These are phyloP conservation scores for Neofusicoccum ribis DNA, from an alignment of 2,329 filamentous ascomycete genomes.

Conservation along the genomic window DNA sequence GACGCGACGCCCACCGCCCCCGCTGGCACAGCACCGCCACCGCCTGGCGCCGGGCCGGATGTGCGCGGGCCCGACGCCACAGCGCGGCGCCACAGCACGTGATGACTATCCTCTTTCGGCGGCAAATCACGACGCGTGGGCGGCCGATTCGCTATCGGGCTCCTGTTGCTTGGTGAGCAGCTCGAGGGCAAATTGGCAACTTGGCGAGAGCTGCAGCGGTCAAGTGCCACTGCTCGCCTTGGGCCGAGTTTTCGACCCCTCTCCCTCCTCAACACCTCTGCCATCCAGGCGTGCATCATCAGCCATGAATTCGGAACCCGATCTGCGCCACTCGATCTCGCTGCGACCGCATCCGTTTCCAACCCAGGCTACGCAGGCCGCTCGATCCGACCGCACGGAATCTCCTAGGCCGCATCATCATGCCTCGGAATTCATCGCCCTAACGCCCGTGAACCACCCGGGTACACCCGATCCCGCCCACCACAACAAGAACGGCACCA, in stretches of 20 bases:
- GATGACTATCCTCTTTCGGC: not conserved
- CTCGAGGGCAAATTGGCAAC: not conserved
- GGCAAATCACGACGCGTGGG: not conserved
- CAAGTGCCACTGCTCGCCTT: not conserved
- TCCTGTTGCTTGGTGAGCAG: too few species aligned
- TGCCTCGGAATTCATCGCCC: slow-evolving; percentile 23
- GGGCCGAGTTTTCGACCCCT: not conserved
- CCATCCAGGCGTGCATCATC: not conserved
- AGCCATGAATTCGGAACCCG: slow-evolving; percentile 43
- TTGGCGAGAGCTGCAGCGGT: slow-evolving; percentile 1
- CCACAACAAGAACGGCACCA: slow-evolving; percentile 32
- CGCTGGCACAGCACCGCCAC: not conserved
- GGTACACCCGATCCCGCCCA: slow-evolving; percentile 24
- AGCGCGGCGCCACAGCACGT: not conserved
- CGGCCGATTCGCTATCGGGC: slow-evolving; percentile 1
- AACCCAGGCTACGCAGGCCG: slow-evolving; percentile 35
- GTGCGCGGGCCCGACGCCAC: not conserved
- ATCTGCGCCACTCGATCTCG: slow-evolving; percentile 50
- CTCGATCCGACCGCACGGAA: slow-evolving; percentile 20
- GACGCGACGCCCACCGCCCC: not conserved
- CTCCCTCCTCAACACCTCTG: not conserved
- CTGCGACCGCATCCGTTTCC: slow-evolving; percentile 50
- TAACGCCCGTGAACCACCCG: slow-evolving; percentile 28
- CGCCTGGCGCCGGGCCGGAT: not conserved
- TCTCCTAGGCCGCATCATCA: not conserved